Base-by-base conservation (phyloP, 169 alveolate species). In the Plasmodium gaboni region DNA sequence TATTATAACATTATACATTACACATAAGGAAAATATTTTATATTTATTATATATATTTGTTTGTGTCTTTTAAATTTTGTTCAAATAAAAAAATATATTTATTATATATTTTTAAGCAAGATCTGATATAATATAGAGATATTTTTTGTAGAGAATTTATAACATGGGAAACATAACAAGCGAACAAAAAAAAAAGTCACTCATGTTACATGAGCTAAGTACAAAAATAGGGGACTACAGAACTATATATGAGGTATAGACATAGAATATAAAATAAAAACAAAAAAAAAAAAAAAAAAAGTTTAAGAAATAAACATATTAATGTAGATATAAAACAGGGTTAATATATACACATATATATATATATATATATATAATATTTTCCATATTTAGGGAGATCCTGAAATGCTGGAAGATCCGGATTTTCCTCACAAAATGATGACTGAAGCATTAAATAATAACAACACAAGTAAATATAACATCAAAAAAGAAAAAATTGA, bases 371-470 rank as follows among this genome's bases (percentile, higher is more conserved):
- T 19, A 60, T 46, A 50, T 26, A 19, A 48, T n/a, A 28, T 80
- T 88, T 50, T 85, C 88, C 67, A 42, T 38, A 60, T 76, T 68
- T n/a, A 92, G 95, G 95, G 95, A 3, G 92, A 87, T 38, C 92
- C 92, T n/a, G 95, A 92, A 64, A 89, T 88, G 73, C 71, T 92
- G 13, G 95, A 92, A 73, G 95, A 92, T 32, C 95, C 95, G 3
- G 94, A 88, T 38, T 92, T 92, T 78, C 95, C 95, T n/a, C 59
- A 73, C 61, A 68, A 88, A 2, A 80, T 92, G 65, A 73, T 92
- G 74, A 91, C 83, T 10, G 92, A 92, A 65, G 90, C 92, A 15
- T 63, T 78, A 44, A 80, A 85, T 61, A 73, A 73, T 42, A 92
- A 92, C 68, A 88, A 71, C 53, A 78, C 91, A 12, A 50, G 94